phyloP scores from a whole-genome alignment of 169 alveolate genomes.

The Plasmodium adleri region DNA sequence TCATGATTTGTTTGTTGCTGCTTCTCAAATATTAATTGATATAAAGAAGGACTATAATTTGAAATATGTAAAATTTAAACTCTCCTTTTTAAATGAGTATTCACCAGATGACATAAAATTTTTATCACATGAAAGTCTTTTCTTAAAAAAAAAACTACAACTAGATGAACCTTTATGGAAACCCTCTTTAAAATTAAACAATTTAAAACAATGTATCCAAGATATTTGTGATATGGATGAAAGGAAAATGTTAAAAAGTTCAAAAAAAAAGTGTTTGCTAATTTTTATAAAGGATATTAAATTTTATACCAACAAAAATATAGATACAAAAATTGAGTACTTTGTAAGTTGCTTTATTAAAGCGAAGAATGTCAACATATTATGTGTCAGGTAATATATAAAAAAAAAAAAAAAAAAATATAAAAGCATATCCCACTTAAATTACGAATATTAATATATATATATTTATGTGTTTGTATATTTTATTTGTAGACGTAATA shows the following conservation, averaged over 20 bases:
- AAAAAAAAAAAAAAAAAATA: no score
- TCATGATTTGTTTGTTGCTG: conserved; percentile 57
- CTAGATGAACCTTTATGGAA: conserved; percentile 70
- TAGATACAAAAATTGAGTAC: conserved; percentile 30
- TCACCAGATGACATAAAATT: conserved; percentile 76
- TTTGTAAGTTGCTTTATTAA: conserved; percentile 59
- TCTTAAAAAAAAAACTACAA: conserved; percentile 29
- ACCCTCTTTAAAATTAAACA: conserved; percentile 46
- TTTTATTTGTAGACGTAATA: conserved; percentile 26
- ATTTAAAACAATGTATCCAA: conserved; percentile 27
- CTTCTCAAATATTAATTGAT: conserved; percentile 43
- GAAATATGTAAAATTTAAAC: conserved; percentile 61
- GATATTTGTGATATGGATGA: conserved; percentile 15
- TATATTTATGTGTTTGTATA: neutral
- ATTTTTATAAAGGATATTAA: conserved; percentile 62
- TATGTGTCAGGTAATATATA: conserved; percentile 53
- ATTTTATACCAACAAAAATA: conserved; percentile 10
- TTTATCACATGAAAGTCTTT: conserved; percentile 69
- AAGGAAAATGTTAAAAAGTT: conserved; percentile 1
- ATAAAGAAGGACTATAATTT: conserved; percentile 56
- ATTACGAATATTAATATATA: neutral
- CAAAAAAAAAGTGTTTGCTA: conserved; percentile 25
- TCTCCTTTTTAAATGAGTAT: conserved; percentile 64
- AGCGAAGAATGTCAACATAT: conserved; percentile 15
- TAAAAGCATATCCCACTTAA: neutral